Evolutionary conservation across 2,329 filamentous ascomycete species (phyloP).

Genomic region (Penicillium crustosum): DNA sequence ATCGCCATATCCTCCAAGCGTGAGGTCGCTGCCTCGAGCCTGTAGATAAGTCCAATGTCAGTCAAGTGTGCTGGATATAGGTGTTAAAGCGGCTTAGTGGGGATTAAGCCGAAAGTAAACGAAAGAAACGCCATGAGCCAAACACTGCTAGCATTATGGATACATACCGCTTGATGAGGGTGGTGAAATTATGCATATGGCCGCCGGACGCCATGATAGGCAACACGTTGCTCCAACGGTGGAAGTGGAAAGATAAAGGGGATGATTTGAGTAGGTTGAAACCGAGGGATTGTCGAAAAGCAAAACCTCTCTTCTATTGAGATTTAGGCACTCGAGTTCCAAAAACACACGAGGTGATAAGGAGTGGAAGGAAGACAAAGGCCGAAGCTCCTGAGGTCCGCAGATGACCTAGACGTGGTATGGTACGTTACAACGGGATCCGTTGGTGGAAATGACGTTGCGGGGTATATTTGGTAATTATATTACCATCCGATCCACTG

Average conservation of each 20-base stretch:
- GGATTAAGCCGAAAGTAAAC: not conserved
- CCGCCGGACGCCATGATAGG: constrained; percentile 63
- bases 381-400: constrained; percentile 21
- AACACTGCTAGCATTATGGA: not conserved
- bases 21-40: constrained; percentile 94
- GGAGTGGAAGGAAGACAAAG: constrained; percentile 12
- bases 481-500: constrained; percentile 15
- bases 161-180: constrained; percentile 92
- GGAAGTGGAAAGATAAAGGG: constrained; percentile 4
- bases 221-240: constrained; percentile 24
- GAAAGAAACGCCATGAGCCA: not conserved
- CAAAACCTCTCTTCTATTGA: not conserved
- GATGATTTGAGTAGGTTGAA: not conserved
- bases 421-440: constrained; percentile 5
- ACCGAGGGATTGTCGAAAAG: not conserved
- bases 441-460: constrained; percentile 9
- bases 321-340: constrained; percentile 1
- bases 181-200: constrained; percentile 95
- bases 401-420: constrained; percentile 20
- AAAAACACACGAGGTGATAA: constrained; percentile 1
- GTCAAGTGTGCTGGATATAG: constrained; percentile 9
- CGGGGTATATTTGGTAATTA: constrained; percentile 19
- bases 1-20: constrained; percentile 94
- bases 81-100: not conserved
- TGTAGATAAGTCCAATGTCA: constrained; percentile 56